phyloP scores from a whole-genome alignment of 164 flowering plant genomes.

The Cinnamomum micranthum region DNA sequence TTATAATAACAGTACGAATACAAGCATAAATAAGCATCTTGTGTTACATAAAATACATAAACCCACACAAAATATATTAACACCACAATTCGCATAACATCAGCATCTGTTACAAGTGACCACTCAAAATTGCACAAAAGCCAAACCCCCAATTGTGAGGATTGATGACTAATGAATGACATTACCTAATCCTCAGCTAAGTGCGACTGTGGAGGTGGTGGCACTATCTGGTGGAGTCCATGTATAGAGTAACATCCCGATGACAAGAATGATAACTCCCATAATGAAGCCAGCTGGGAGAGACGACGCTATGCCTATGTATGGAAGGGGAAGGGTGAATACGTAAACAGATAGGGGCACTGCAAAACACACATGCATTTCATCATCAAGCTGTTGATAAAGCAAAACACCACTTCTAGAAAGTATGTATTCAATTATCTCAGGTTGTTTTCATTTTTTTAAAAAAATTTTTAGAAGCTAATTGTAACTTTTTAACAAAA shows the following conservation, averaged over 20 bases:
- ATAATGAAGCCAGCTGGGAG: conserved; percentile 75
- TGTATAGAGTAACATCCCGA: conserved; percentile 67
- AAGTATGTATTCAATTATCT: no score
- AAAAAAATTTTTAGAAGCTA: no score
- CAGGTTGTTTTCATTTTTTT: no score
- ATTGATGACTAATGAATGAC: neutral
- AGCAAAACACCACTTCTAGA: no score
- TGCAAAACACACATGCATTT: conserved; percentile 20
- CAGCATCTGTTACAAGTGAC: neutral
- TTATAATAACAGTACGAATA: no score
- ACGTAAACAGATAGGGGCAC: conserved; percentile 80
- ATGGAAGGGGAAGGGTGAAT: conserved; percentile 89
- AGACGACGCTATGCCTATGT: conserved; percentile 69
- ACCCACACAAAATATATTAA: no score
- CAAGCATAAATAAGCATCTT: no score
- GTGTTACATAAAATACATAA: no score
- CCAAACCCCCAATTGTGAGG: neutral
- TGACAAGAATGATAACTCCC: conserved; percentile 58
- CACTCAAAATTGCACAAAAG: neutral
- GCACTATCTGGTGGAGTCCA: conserved; percentile 45
- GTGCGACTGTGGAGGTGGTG: neutral
- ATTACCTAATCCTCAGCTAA: neutral
- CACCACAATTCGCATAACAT: no score
- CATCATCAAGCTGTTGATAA: neutral
- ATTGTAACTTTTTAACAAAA: neutral